phyloP scores from a whole-genome alignment of 768 basidiomycete species.

The Gloeostereum incarnatum region DNA sequence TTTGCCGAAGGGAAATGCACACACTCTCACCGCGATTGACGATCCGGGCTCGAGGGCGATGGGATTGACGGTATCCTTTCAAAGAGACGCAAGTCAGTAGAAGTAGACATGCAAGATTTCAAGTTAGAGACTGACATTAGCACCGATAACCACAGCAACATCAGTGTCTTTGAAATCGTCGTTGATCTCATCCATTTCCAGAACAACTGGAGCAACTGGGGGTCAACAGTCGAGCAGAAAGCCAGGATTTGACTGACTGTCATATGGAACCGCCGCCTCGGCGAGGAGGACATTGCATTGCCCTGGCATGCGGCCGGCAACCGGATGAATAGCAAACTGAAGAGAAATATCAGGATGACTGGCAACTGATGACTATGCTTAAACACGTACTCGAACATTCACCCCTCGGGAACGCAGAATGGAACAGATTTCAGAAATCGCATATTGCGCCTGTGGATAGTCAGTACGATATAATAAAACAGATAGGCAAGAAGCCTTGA shows the following conservation, averaged over 20 bases:
- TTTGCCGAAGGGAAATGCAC: not conserved
- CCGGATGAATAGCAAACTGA: conserved; percentile 79
- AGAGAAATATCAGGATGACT: not conserved
- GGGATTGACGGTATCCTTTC: conserved; percentile 90
- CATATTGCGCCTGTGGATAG: conserved; percentile 84
- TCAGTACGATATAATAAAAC: conserved; percentile 54
- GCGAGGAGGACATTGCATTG: conserved; percentile 90
- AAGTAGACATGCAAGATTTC: too few relatives aligned
- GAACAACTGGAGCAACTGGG: conserved; percentile 47
- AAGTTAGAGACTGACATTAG: too few relatives aligned
- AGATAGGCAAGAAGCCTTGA: not conserved
- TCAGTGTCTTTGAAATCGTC: conserved; percentile 86
- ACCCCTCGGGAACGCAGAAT: conserved; percentile 66
- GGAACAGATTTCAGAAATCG: conserved; percentile 65
- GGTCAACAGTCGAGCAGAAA: not conserved
- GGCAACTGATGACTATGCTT: not conserved
- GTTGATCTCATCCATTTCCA: conserved; percentile 94
- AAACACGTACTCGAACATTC: conserved; percentile 49
- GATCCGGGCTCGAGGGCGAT: conserved; percentile 83
- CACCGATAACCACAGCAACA: conserved; percentile 85
- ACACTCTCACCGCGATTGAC: conserved; percentile 53
- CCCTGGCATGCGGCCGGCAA: conserved; percentile 90
- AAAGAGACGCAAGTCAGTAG: too few relatives aligned
- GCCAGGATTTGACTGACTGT: too few relatives aligned
- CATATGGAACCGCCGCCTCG: conserved; percentile 87